Conservation (phyloP, 2,329 filamentous ascomycete species). For the Sodiomyces alkalinus region DNA sequence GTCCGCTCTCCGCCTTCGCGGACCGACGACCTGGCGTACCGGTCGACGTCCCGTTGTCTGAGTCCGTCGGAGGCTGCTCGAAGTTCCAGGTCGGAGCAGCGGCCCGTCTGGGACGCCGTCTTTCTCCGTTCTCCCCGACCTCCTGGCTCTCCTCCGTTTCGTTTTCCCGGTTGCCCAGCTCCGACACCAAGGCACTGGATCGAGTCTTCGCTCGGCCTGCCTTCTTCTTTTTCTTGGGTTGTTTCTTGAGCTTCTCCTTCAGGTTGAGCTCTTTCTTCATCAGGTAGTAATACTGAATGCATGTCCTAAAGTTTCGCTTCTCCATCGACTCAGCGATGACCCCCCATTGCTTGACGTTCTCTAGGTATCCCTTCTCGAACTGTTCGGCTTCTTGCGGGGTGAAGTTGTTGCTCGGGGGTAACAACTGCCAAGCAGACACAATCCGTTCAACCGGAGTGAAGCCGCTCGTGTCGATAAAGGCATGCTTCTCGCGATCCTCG, state of each 20-base stretch:
- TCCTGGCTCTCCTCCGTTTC: conserved; percentile 41
- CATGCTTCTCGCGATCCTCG: conserved; percentile 40
- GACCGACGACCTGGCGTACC: conserved; percentile 42
- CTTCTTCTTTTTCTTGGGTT: conserved; percentile 43
- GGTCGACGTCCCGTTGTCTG: conserved; percentile 40
- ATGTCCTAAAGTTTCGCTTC: conserved; percentile 58
- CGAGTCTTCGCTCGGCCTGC: conserved; percentile 37
- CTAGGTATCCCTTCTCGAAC: conserved; percentile 62
- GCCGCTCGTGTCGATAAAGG: conserved; percentile 52
- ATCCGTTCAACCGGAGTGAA: conserved; percentile 49
- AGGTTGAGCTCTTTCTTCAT: conserved; percentile 62
- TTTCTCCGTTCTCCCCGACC: conserved; percentile 42
- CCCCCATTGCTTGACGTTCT: conserved; percentile 71
- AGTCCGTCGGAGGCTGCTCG: conserved; percentile 43
- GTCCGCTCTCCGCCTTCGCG: conserved; percentile 24
- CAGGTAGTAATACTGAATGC: conserved; percentile 76
- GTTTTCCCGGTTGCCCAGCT: conserved; percentile 44
- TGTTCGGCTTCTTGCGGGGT: conserved; percentile 51
- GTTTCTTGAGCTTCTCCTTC: conserved; percentile 59
- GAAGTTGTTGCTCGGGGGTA: conserved; percentile 62
- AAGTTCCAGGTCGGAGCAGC: conserved; percentile 58
- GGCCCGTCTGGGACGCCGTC: conserved; percentile 45
- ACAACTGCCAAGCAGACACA: conserved; percentile 54
- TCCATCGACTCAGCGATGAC: conserved; percentile 55
- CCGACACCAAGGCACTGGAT: conserved; percentile 50